Conservation (phyloP, 2,329 filamentous ascomycete genomes). For the Alternaria ethzedia region DNA sequence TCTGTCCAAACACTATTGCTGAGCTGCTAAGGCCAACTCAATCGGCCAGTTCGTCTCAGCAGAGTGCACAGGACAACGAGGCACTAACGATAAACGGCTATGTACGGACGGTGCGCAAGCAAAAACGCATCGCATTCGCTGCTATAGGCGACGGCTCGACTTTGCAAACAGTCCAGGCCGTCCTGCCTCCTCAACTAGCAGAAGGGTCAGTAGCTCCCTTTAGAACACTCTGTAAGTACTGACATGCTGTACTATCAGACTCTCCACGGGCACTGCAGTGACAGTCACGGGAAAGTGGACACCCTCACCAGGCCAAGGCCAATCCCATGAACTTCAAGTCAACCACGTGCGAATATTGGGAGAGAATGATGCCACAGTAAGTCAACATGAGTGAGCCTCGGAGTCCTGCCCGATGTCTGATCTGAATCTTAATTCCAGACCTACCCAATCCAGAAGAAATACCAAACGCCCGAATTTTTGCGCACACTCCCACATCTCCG, state of each 20-base stretch:
- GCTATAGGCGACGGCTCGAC: slow-evolving; percentile 88
- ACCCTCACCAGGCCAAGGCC: slow-evolving; percentile 69
- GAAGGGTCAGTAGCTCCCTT: slow-evolving; percentile 66
- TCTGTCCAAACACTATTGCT: slow-evolving; percentile 42
- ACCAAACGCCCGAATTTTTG: slow-evolving; percentile 86
- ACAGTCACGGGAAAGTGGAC: slow-evolving; percentile 79
- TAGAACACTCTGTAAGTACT: slow-evolving; percentile 12
- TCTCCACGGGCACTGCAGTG: slow-evolving; percentile 82
- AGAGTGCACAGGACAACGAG: slow-evolving; percentile 50
- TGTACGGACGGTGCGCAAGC: slow-evolving; percentile 82
- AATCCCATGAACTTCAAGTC: slow-evolving; percentile 83
- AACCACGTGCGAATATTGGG: slow-evolving; percentile 73
- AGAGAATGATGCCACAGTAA: slow-evolving; percentile 77
- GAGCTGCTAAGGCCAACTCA: slow-evolving; percentile 62
- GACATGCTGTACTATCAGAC: slow-evolving; percentile 56
- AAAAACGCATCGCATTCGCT: slow-evolving; percentile 84
- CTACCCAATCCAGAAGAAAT: slow-evolving; percentile 96
- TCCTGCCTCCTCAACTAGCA: slow-evolving; percentile 74
- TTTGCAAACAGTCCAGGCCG: slow-evolving; percentile 77
- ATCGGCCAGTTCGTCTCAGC: slow-evolving; percentile 49
- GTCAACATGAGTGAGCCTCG: slow-evolving; percentile 38
- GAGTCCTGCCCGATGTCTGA: slow-evolving; percentile 19
- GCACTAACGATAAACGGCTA: slow-evolving; percentile 70
- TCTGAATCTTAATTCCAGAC: slow-evolving; percentile 60
- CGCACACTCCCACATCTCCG: slow-evolving; percentile 88